Percentiles rank a stretch among this genome's conserved stretches.
These are phyloP conservation scores for Sporothrix inflata DNA, from an alignment of 2,329 filamentous ascomycete genomes.

Conservation along the genomic window DNA sequence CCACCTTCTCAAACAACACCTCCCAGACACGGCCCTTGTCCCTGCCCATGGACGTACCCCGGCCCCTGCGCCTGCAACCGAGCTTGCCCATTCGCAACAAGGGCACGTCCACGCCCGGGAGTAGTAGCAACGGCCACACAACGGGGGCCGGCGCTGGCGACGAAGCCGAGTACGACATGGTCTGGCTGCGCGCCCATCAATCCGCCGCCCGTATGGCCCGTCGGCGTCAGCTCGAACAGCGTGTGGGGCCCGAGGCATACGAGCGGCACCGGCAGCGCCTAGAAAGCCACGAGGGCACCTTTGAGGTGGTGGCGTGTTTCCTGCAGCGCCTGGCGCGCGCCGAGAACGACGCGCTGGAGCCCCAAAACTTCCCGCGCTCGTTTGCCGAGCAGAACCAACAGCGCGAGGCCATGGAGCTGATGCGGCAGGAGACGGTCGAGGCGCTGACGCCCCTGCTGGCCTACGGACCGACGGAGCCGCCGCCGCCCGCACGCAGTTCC, in stretches of 20 bases:
- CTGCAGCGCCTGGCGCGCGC: slow-evolving; percentile 29
- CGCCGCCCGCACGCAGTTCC: neutral
- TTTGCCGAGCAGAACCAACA: slow-evolving; percentile 20
- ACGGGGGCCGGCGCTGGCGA: neutral
- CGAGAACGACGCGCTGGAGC: slow-evolving; percentile 32
- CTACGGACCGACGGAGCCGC: slow-evolving; percentile 24
- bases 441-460: slow-evolving; percentile 30
- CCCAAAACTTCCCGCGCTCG: slow-evolving; percentile 24
- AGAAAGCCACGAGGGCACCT: slow-evolving; percentile 30
- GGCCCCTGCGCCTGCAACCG: slow-evolving; percentile 29
- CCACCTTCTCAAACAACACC: slow-evolving; percentile 1
- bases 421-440: slow-evolving; percentile 31
- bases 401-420: slow-evolving; percentile 17
- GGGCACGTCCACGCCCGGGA: neutral
- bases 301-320: slow-evolving; percentile 30
- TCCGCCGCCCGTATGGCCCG: slow-evolving; percentile 29
- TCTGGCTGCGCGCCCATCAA: slow-evolving; percentile 26
- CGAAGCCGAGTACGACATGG: neutral
- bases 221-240: slow-evolving; percentile 25
- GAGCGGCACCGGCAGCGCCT: slow-evolving; percentile 5
- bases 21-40: slow-evolving; percentile 3
- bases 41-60: slow-evolving; percentile 14
- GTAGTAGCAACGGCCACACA: neutral
- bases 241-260: neutral
- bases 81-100: neutral